phyloP scores from a whole-genome alignment of 2,329 filamentous ascomycete genomes.

The Ciborinia camelliae region DNA sequence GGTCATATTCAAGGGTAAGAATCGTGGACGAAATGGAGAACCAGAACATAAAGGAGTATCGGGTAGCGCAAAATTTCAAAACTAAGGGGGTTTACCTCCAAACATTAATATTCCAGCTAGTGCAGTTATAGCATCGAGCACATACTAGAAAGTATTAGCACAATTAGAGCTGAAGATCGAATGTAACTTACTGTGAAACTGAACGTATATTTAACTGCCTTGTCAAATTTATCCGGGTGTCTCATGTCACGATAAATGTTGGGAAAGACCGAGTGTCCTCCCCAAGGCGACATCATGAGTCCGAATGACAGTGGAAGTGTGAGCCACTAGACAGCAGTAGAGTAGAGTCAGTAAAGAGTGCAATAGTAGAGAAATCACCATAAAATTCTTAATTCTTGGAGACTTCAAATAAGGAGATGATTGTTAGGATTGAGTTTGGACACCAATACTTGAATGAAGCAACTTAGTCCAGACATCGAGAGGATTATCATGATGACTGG shows the following conservation, averaged over 20 bases:
- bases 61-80: not conserved
- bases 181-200: slow-evolving; percentile 66
- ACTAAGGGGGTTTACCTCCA: slow-evolving; percentile 44
- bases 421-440: not conserved
- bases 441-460: not conserved
- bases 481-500: not conserved
- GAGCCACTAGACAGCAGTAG: slow-evolving; percentile 50
- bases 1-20: not conserved
- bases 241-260: slow-evolving; percentile 79
- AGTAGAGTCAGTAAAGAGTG: not conserved
- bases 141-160: slow-evolving; percentile 50
- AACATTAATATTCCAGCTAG: slow-evolving; percentile 91
- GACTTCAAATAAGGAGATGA: too few relatives aligned
- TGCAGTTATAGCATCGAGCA: slow-evolving; percentile 78
- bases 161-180: not conserved
- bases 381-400: not conserved
- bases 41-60: not conserved
- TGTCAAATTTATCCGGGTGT: slow-evolving; percentile 65
- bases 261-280: slow-evolving; percentile 67
- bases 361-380: not conserved
- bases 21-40: not conserved
- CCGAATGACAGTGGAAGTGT: slow-evolving; percentile 86
- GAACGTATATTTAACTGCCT: slow-evolving; percentile 76
- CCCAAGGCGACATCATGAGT: slow-evolving; percentile 80
- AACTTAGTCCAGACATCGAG: not conserved